These are phyloP conservation scores for Russula vinacea DNA, from an alignment of 768 basidiomycete genomes.

Conservation along the genomic window DNA sequence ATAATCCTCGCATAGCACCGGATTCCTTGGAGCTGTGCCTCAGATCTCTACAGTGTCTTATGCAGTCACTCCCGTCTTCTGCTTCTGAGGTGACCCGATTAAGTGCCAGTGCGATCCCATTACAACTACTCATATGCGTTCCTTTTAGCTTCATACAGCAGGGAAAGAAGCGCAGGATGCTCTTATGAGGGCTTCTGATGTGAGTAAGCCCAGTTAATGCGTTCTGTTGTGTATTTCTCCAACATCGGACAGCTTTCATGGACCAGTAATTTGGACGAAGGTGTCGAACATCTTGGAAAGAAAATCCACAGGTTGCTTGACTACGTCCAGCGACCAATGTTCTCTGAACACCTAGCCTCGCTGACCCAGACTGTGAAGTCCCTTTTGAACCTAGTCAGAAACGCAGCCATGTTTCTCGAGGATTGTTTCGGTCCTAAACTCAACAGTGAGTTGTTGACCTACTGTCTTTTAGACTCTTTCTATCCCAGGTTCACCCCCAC, in stretches of 20 bases:
- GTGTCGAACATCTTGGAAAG: slow-evolving; percentile 11
- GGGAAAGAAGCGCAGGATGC: background rate
- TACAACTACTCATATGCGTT: background rate
- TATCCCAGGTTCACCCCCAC: background rate
- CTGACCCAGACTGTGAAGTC: slow-evolving; percentile 1
- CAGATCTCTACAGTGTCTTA: slow-evolving; percentile 10
- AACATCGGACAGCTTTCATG: slow-evolving; percentile 3
- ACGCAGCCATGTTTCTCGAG: slow-evolving; percentile 22
- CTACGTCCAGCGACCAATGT: slow-evolving; percentile 7
- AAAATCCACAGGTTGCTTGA: slow-evolving; percentile 4
- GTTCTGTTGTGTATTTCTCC: background rate
- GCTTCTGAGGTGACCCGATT: slow-evolving; percentile 1
- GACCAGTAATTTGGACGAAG: slow-evolving; percentile 8
- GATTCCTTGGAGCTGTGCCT: slow-evolving; percentile 15
- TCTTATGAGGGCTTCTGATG: slow-evolving; percentile 10
- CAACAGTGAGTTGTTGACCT: background rate
- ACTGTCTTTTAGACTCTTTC: too few species aligned
- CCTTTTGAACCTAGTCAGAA: slow-evolving; percentile 5
- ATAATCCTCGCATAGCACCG: slow-evolving; percentile 10
- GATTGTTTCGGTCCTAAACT: slow-evolving; percentile 14
- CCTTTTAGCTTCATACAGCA: background rate
- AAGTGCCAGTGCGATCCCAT: too few species aligned
- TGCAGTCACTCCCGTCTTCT: slow-evolving; percentile 1
- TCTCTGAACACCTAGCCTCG: slow-evolving; percentile 3
- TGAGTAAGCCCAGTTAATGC: slow-evolving; percentile 1